These are phyloP conservation scores for Aureobasidium mangrovei DNA, from an alignment of 2,329 filamentous ascomycete species.

Conservation along the genomic window DNA sequence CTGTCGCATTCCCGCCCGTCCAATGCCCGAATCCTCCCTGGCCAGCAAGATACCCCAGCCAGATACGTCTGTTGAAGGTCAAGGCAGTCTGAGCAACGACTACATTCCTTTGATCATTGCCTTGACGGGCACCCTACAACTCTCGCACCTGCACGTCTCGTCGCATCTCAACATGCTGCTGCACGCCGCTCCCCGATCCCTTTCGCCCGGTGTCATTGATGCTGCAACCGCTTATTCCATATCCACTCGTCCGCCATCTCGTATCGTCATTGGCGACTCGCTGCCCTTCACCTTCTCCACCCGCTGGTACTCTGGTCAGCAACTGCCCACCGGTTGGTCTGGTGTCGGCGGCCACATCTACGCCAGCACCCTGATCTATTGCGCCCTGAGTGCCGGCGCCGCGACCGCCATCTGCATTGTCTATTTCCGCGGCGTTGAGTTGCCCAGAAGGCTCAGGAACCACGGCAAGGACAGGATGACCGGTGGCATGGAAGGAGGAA, in stretches of 20 bases:
- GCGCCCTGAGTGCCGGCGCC: slow-evolving; percentile 37
- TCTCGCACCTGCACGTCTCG: slow-evolving; percentile 81
- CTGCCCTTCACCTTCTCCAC: slow-evolving; percentile 72
- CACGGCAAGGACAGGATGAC: slow-evolving; percentile 47
- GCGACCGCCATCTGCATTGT: slow-evolving; percentile 44
- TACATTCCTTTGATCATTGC: slow-evolving; percentile 84
- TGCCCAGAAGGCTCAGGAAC: slow-evolving; percentile 44
- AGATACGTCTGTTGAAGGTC: slow-evolving; percentile 22
- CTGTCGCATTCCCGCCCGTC: slow-evolving; percentile 78
- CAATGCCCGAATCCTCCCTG: slow-evolving; percentile 39
- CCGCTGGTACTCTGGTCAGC: slow-evolving; percentile 74
- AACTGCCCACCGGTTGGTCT: slow-evolving; percentile 51
- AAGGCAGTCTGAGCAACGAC: slow-evolving; percentile 31
- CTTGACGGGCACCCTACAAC: slow-evolving; percentile 78
- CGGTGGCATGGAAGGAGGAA: slow-evolving; percentile 29
- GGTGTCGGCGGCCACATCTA: slow-evolving; percentile 44
- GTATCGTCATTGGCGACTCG: slow-evolving; percentile 79
- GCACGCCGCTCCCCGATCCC: slow-evolving; percentile 51
- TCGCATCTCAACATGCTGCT: slow-evolving; percentile 84
- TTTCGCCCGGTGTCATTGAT: slow-evolving; percentile 65
- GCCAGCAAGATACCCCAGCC: slow-evolving; percentile 23
- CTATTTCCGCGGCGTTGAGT: slow-evolving; percentile 46
- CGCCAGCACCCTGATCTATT: slow-evolving; percentile 42
- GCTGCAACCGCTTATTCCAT: slow-evolving; percentile 82
- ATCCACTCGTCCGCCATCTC: slow-evolving; percentile 40